phyloP scores from a whole-genome alignment of 768 basidiomycete genomes.

The Hypholoma sublateritium region DNA sequence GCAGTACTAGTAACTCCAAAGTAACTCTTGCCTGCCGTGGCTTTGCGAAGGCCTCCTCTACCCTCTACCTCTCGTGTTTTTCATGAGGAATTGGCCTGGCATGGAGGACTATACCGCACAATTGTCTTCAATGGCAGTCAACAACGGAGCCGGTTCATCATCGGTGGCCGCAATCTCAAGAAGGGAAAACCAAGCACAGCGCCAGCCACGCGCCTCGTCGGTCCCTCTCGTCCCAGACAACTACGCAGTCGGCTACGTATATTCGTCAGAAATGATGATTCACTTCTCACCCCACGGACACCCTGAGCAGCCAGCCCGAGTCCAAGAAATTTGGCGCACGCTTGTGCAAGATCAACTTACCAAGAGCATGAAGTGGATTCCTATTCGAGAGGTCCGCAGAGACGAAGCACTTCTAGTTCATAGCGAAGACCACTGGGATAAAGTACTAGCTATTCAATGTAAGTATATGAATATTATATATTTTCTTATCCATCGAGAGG shows the following conservation, averaged over 20 bases:
- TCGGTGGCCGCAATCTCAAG: neutral
- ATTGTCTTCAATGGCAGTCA: neutral
- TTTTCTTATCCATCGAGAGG: slow-evolving; percentile 2
- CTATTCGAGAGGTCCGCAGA: slow-evolving; percentile 69
- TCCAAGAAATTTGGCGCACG: slow-evolving; percentile 69
- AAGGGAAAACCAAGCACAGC: neutral
- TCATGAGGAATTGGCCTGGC: neutral
- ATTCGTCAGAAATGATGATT: slow-evolving; percentile 81
- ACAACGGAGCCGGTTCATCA: slow-evolving; percentile 1
- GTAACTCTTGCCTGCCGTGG: too few species aligned
- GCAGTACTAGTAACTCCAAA: too few species aligned
- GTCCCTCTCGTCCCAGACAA: slow-evolving; percentile 37
- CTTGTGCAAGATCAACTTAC: slow-evolving; percentile 61
- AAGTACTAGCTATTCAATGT: slow-evolving; percentile 83
- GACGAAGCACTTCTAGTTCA: slow-evolving; percentile 90
- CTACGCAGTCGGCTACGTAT: slow-evolving; percentile 79
- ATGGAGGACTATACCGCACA: neutral
- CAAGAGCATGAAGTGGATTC: slow-evolving; percentile 73
- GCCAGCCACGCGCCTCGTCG: slow-evolving; percentile 41
- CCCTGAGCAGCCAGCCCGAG: slow-evolving; percentile 82
- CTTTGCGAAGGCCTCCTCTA: too few species aligned
- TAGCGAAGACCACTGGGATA: slow-evolving; percentile 89
- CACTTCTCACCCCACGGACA: slow-evolving; percentile 66
- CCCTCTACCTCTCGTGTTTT: too few species aligned
- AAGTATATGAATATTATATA: slow-evolving; percentile 32